A percentile compares a stretch with the other conserved stretches of the same genome.
Evolutionary conservation across 148 eudicot genomes (phyloP).

Genomic region (Cornus suecica): DNA sequence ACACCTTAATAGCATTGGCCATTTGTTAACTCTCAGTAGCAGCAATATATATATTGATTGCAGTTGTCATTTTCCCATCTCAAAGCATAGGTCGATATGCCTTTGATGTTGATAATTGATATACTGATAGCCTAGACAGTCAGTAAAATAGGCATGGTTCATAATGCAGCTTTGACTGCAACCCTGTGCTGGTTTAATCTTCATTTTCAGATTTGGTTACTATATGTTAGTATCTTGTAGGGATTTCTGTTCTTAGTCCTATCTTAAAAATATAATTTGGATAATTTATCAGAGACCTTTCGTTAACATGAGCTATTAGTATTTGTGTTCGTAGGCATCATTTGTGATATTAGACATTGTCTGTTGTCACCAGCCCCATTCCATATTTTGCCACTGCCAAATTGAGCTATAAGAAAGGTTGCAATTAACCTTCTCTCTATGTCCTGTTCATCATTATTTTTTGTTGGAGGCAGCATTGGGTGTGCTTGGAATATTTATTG

Average conservation of each 20-base stretch:
- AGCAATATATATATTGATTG: not conserved
- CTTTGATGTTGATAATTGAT: too few species aligned
- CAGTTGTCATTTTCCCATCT: not conserved
- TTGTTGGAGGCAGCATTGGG: not conserved
- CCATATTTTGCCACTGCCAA: not conserved
- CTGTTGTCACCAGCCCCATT: not conserved
- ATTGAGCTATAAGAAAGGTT: not conserved
- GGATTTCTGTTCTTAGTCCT: constrained; percentile 7
- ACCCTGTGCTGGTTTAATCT: not conserved
- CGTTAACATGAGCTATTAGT: not conserved
- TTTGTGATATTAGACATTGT: not conserved
- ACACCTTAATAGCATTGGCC: not conserved
- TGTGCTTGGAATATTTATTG: not conserved
- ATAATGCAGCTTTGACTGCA: not conserved
- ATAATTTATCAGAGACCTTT: not conserved
- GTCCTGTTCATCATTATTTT: not conserved
- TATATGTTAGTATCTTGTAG: not conserved
- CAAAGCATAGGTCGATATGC: not conserved
- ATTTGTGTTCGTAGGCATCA: not conserved
- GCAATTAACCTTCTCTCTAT: not conserved
- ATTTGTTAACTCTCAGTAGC: not conserved
- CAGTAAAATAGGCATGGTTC: not conserved
- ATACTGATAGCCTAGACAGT: not conserved
- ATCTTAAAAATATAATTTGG: not conserved
- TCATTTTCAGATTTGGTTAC: not conserved